phyloP scores from a whole-genome alignment of 306 rosid species.

The Medicago ruthenica region DNA sequence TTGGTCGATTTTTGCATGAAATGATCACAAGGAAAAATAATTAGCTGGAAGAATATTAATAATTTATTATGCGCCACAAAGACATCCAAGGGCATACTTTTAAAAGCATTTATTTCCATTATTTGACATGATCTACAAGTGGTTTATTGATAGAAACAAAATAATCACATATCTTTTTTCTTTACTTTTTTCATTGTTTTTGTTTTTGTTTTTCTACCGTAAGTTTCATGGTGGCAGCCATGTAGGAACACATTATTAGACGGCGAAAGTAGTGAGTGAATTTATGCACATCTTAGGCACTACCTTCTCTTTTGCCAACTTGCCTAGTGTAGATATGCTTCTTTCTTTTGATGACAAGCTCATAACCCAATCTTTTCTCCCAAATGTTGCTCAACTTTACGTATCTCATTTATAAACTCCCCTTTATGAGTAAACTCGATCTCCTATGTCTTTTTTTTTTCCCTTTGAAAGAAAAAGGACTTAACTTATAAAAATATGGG shows the following conservation, averaged over 20 bases:
- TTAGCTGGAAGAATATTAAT: not conserved
- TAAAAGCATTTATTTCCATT: slow-evolving; percentile 4
- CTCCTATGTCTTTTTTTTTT: not conserved
- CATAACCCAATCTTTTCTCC: slow-evolving; percentile 41
- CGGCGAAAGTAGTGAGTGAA: slow-evolving; percentile 40
- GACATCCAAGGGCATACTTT: not conserved
- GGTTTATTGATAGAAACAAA: not conserved
- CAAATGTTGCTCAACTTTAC: slow-evolving; percentile 44
- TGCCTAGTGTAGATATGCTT: slow-evolving; percentile 43
- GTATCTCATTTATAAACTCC: slow-evolving; percentile 11
- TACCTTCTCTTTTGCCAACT: slow-evolving; percentile 46
- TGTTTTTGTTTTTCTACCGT: not conserved
- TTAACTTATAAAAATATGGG: slow-evolving; percentile 10
- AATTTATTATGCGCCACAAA: slow-evolving; percentile 22
- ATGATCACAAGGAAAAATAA: too few species aligned
- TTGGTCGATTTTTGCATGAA: too few species aligned
- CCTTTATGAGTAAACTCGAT: slow-evolving; percentile 7
- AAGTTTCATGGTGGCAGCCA: slow-evolving; percentile 54
- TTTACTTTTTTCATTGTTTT: not conserved
- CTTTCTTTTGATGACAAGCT: slow-evolving; percentile 45
- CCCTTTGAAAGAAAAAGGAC: not conserved
- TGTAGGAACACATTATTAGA: slow-evolving; percentile 53
- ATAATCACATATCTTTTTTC: not conserved
- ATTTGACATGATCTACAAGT: not conserved
- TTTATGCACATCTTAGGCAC: slow-evolving; percentile 50